Base-by-base conservation (phyloP, 495 filamentous ascomycete species). In the Hyphodiscus hymeniophilus region DNA sequence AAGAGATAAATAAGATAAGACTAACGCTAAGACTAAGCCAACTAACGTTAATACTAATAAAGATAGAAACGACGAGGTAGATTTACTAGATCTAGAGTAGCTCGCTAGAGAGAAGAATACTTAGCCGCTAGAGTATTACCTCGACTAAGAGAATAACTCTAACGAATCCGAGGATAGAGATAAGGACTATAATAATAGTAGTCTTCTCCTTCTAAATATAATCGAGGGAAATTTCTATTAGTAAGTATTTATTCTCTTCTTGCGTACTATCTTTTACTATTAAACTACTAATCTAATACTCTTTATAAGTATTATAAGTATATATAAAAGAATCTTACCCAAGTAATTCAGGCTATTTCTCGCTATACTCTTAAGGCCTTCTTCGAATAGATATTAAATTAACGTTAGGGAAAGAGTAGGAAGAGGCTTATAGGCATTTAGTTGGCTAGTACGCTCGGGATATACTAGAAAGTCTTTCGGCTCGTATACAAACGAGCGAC, bases 91-190 rank as follows among this genome's bases (percentile, higher is more conserved):
- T 28, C 11, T 12, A 42, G 39, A 7, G 4, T 42, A 15, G 46
- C 4, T 49, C 36, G 24, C 46, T 49, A 18, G 33, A 36, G 33
- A 36, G 17, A n/a, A 36, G 13, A 36, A 36, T 31, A n/a, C 31
- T 23, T 48, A 66, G 44, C 46, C 56, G 30, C 60, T 54, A 36
- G 56, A 68, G 50, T 68, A 64, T 48, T 66, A 68, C 47, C 58
- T 65, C 34, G 41, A 63, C 42, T 44, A 62, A 55, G 58, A 64
- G 38, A 28, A 41, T 16, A 56, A 65, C 57, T 64, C 62, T 42
- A 52, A 68, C 45, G 55, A 68, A 59, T 57, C 61, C 2, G 44
- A 56, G 38, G 63, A 66, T 52, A 57, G 51, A 22, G 31, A 66
- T 53, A 54, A 68, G 40, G 59, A 66, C 47, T 66, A 66, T 56